Percentiles rank a stretch among this genome's conserved stretches.
These are phyloP conservation scores for Cladosporium velox DNA, from an alignment of 2,329 filamentous ascomycete genomes.

Conservation along the genomic window DNA sequence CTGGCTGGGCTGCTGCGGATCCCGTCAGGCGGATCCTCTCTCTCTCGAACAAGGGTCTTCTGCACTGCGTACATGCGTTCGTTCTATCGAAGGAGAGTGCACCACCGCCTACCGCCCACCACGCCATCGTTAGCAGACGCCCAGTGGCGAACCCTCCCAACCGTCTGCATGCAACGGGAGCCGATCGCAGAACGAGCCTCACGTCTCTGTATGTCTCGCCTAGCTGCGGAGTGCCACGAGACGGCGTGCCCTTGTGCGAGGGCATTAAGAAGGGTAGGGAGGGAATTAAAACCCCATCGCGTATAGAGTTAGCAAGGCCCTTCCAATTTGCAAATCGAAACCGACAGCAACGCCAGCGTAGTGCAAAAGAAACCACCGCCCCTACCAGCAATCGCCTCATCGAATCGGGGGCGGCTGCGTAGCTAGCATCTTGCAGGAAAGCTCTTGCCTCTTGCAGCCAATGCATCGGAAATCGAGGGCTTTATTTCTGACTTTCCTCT, in stretches of 20 bases:
- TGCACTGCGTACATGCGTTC: background rate
- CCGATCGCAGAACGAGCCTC: conserved; percentile 13
- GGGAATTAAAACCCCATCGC: background rate
- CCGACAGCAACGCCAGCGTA: background rate
- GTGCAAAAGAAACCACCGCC: background rate
- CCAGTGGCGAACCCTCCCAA: background rate
- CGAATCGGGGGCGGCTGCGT: background rate
- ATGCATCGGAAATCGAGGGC: conserved; percentile 6
- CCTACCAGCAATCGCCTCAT: background rate
- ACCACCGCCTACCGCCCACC: background rate
- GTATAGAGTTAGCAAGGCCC: background rate
- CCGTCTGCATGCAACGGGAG: conserved; percentile 9
- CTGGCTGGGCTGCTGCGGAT: conserved; percentile 6
- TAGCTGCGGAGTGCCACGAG: conserved; percentile 18
- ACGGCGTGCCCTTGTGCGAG: conserved; percentile 10
- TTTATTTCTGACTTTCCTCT: background rate
- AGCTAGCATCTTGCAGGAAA: background rate
- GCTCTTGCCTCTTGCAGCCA: conserved; percentile 12
- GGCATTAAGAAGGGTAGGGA: conserved; percentile 1
- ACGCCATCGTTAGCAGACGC: conserved; percentile 1
- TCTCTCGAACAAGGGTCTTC: conserved; percentile 12
- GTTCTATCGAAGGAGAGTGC: background rate
- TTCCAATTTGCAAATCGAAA: conserved; percentile 6
- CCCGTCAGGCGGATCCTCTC: conserved; percentile 17
- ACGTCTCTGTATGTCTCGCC: conserved; percentile 16